Conservation (phyloP, 495 filamentous ascomycete genomes). For the Penicillium turbatum region DNA sequence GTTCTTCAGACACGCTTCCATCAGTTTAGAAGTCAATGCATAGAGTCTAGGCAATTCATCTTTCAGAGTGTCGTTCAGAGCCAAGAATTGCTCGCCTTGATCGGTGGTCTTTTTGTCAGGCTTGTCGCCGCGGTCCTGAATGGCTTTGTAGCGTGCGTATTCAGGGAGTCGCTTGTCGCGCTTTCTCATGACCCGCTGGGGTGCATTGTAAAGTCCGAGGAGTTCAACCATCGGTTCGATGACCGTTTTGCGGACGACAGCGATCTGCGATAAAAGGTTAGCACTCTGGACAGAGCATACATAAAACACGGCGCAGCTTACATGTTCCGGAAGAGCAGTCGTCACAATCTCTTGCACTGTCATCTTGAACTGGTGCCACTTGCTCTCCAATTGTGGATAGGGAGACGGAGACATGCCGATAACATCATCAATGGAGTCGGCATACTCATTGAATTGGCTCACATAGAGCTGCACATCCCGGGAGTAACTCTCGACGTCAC, state of each 20-base stretch:
- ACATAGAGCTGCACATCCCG: slow-evolving; percentile 64
- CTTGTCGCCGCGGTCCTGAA: slow-evolving; percentile 73
- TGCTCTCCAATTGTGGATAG: slow-evolving; percentile 79
- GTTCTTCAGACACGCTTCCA: slow-evolving; percentile 72
- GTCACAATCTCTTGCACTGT: slow-evolving; percentile 76
- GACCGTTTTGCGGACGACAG: slow-evolving; percentile 70
- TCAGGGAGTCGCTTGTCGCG: slow-evolving; percentile 84
- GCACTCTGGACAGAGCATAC: background rate
- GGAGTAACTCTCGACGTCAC: slow-evolving; percentile 86
- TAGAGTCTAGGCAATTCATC: slow-evolving; percentile 88
- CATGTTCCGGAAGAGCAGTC: slow-evolving; percentile 77
- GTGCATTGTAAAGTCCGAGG: slow-evolving; percentile 74
- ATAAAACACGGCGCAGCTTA: slow-evolving; percentile 43
- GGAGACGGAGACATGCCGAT: slow-evolving; percentile 57
- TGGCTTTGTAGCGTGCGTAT: slow-evolving; percentile 75
- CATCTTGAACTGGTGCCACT: slow-evolving; percentile 82
- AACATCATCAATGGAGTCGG: slow-evolving; percentile 63
- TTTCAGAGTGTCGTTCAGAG: slow-evolving; percentile 87
- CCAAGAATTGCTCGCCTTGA: slow-evolving; percentile 78
- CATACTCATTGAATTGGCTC: slow-evolving; percentile 65
- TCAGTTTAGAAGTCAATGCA: slow-evolving; percentile 67
- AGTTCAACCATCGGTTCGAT: slow-evolving; percentile 83
- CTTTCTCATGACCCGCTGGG: slow-evolving; percentile 83
- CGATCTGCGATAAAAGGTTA: slow-evolving; percentile 50
- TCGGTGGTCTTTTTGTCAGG: slow-evolving; percentile 78